Evolutionary conservation across 2,329 filamentous ascomycete species (phyloP), one percentile per base, ranked within the genome.

Genomic region (Apiospora koreana): DNA sequence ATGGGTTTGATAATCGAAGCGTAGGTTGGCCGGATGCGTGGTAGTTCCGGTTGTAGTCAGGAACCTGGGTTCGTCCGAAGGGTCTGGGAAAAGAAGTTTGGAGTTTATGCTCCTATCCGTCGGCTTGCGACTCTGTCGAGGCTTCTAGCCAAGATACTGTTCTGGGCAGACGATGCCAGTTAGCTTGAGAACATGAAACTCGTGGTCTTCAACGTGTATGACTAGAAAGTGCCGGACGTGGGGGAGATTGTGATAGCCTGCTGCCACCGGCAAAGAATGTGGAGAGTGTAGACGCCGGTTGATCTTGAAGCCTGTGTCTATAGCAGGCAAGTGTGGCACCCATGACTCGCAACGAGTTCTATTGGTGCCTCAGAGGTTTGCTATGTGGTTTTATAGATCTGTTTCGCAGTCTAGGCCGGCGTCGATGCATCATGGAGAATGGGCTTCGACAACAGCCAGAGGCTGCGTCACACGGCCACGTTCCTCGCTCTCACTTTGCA

Each of bases 301-400:
- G 31, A 62, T 62, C 31, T 62, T n/a, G 54, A 62, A 62, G 54
- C 28, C 54, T 62, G 54, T 62, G 28, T 62, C 35, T 62, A 62
- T 31, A 62, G 31, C 54, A 28, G 42, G 66, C 68, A 69, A 69
- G 68, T 69, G 72, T 65, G 70, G 62, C 69, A 69, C n/a, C 65
- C 73, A 76, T 76, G 73, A 76, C 74, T 77, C 72, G 73, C 31
- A 65, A 71, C 65, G 46, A 68, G 43, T 21, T 62, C 54, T 62
- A 62, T 35, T 38, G 54, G 54, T 62, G 54, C 28, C 54, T 62
- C 54, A 62, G 54, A 62, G 54, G 10, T n/a, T n/a, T 38, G 54
- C 54, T 62, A 62, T 62, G 28, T 35, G 54, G 31, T 38, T 62
- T 62, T 62, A 62, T 62, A 62, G 54, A 62, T 38, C 28, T 23